A percentile compares a stretch with the other conserved stretches of the same genome.
Conservation (phyloP, 2,329 filamentous ascomycete species). For the Dactylella cylindrospora region DNA sequence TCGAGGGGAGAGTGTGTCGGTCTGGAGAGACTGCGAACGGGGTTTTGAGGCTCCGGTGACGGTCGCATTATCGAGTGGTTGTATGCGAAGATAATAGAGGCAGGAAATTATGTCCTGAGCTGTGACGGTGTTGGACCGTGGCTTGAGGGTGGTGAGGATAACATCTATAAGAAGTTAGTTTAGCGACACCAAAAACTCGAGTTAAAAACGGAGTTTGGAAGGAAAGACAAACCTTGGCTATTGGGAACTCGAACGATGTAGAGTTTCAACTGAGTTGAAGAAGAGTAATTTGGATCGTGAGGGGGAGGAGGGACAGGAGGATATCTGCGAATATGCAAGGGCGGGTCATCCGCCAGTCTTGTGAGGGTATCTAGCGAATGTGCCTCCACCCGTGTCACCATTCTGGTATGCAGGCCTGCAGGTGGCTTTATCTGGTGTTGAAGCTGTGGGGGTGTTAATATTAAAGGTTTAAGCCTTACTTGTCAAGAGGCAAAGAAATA, state of each 20-base stretch:
- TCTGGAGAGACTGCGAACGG: constrained; percentile 25
- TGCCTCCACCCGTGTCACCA: constrained; percentile 64
- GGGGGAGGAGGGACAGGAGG: constrained; percentile 20
- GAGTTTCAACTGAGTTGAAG: constrained; percentile 70
- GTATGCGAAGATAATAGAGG: constrained; percentile 86
- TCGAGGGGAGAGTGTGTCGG: constrained; percentile 6
- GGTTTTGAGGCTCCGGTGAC: constrained; percentile 10
- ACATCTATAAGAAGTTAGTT: constrained; percentile 63
- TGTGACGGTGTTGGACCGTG: constrained; percentile 83
- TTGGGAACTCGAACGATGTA: constrained; percentile 95
- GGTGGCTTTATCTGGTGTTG: neutral
- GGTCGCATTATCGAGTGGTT: constrained; percentile 53
- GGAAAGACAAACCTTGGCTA: constrained; percentile 67
- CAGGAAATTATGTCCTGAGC: constrained; percentile 82
- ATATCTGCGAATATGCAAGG: constrained; percentile 73
- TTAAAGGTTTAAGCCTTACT: too few species aligned
- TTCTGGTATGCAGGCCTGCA: neutral
- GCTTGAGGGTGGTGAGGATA: constrained; percentile 87
- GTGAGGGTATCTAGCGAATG: constrained; percentile 79
- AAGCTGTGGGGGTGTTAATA: neutral
- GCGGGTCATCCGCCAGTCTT: constrained; percentile 78
- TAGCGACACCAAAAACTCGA: constrained; percentile 20
- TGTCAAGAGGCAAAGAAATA: too few species aligned
- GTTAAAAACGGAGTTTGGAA: constrained; percentile 12
- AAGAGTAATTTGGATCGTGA: constrained; percentile 49